Evolutionary conservation across 1,284 basidiomycete species (phyloP).

Genomic region (Austroboletus rostrupii): DNA sequence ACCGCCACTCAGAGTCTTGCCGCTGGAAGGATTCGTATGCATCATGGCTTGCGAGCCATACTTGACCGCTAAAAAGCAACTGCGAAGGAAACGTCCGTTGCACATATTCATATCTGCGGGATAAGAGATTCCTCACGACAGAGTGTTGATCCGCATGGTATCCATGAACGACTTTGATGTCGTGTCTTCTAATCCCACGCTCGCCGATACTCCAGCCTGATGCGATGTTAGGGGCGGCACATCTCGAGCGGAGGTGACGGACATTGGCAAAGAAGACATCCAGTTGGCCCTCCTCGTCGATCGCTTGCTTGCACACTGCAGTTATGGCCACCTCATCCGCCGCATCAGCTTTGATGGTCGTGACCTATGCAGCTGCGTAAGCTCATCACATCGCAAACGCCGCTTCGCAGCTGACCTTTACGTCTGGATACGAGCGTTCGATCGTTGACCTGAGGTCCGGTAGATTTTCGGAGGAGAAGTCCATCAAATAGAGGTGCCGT

Average conservation of each 20-base stretch:
- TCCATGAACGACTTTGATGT: conserved; percentile 70
- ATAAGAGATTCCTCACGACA: conserved; percentile 57
- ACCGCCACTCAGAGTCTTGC: conserved; percentile 68
- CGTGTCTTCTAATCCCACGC: conserved; percentile 49
- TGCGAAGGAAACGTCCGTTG: conserved; percentile 27
- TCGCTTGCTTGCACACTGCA: conserved; percentile 64
- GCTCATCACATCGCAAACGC: conserved; percentile 4
- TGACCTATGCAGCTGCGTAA: conserved; percentile 48
- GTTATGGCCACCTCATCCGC: conserved; percentile 75
- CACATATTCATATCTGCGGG: background rate
- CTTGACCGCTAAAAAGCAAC: conserved; percentile 89
- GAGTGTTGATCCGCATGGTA: conserved; percentile 74
- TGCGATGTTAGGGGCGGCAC: conserved; percentile 6
- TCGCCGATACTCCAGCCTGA: conserved; percentile 63
- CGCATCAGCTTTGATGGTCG: conserved; percentile 75
- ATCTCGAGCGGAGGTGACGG: conserved; percentile 20
- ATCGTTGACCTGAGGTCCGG: conserved; percentile 70
- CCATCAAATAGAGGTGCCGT: conserved; percentile 79
- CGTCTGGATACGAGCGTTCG: conserved; percentile 66
- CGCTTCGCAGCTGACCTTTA: conserved; percentile 52
- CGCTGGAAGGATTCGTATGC: conserved; percentile 56
- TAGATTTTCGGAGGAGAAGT: conserved; percentile 71
- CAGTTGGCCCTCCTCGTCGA: conserved; percentile 78
- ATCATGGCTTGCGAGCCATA: conserved; percentile 81
- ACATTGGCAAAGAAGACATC: conserved; percentile 97